Evolutionary conservation across 2,329 filamentous ascomycete genomes (phyloP).

Genomic region (Ophiosphaerella korrae): DNA sequence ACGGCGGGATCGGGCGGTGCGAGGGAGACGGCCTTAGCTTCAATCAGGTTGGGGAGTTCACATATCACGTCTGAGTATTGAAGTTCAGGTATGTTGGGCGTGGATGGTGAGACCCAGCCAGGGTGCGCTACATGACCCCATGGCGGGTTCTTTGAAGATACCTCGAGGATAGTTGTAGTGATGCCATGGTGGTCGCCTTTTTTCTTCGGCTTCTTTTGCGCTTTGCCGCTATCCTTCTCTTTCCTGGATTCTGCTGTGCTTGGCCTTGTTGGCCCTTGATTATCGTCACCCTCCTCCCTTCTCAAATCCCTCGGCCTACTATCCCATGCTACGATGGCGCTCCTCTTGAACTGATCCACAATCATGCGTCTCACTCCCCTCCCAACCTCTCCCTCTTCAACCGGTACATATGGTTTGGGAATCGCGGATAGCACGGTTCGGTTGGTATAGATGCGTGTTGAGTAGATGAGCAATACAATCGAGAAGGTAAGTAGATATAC

Average conservation of each 20-base stretch:
- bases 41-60: conserved; percentile 87
- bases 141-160: conserved; percentile 56
- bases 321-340: conserved; percentile 80
- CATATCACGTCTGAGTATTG: conserved; percentile 80
- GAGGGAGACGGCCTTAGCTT: conserved; percentile 89
- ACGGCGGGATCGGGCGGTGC: conserved; percentile 64
- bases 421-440: conserved; percentile 79
- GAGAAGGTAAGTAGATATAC: conserved; percentile 75
- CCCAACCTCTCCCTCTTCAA: conserved; percentile 82
- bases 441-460: conserved; percentile 84
- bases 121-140: conserved; percentile 88
- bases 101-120: conserved; percentile 85
- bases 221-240: conserved; percentile 38
- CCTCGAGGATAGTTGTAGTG: conserved; percentile 42
- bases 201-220: conserved; percentile 26
- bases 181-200: conserved; percentile 27
- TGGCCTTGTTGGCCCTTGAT: conserved; percentile 17
- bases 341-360: conserved; percentile 71
- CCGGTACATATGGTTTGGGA: conserved; percentile 82
- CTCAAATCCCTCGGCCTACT: conserved; percentile 68
- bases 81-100: conserved; percentile 75
- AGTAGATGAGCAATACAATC: conserved; percentile 76
- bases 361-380: conserved; percentile 78
- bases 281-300: conserved; percentile 43
- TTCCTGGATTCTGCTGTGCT: conserved; percentile 32